Evolutionary conservation across 179 eudicot genomes (phyloP), one percentile per base, ranked within the genome.

Genomic region (Pouteria campechiana): DNA sequence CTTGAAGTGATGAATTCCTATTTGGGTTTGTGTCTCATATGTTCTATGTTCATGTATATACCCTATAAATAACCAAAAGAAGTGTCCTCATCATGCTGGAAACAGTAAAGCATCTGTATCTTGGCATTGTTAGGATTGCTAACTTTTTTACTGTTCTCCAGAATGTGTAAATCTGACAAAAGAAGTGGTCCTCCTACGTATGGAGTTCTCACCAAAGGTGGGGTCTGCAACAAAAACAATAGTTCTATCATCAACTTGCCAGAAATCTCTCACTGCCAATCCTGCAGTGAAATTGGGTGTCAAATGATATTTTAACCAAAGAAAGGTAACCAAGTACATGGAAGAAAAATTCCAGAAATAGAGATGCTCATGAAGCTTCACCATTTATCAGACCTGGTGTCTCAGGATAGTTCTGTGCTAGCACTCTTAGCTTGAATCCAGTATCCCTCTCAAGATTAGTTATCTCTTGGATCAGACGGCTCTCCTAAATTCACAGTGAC

Each of bases 161-260:
- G n/a, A n/a, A n/a, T n/a, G n/a, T n/a, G n/a, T n/a, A n/a, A n/a
- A n/a, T n/a, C n/a, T n/a, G n/a, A n/a, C n/a, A n/a, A n/a, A n/a
- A n/a, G n/a, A n/a, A n/a, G n/a, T n/a, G n/a, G n/a, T n/a, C n/a
- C n/a, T n/a, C n/a, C n/a, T n/a, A n/a, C n/a, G n/a, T n/a, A 44
- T 11, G 27, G 5, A 16, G 16, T 14, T 15, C 25, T 50, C 65
- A 88, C 94, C 97, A 37, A 89, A 89, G 19, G 93, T 85, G 37
- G 97, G 97, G 61, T 89, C 97, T 37, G 95, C 97, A 12, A 89
- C 97, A 66, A 89, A 89, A n/a, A 89, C 89, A 12, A 89, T 75
- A 7, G 97, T 89, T 46, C 77, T 75, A 48, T 81, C 97, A 65
- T 89, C 97, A 35, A 89, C 95, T 44, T 76, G 65, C 97, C 97